Conservation (phyloP, 1,284 basidiomycete genomes). For the Naganishia liquefaciens region DNA sequence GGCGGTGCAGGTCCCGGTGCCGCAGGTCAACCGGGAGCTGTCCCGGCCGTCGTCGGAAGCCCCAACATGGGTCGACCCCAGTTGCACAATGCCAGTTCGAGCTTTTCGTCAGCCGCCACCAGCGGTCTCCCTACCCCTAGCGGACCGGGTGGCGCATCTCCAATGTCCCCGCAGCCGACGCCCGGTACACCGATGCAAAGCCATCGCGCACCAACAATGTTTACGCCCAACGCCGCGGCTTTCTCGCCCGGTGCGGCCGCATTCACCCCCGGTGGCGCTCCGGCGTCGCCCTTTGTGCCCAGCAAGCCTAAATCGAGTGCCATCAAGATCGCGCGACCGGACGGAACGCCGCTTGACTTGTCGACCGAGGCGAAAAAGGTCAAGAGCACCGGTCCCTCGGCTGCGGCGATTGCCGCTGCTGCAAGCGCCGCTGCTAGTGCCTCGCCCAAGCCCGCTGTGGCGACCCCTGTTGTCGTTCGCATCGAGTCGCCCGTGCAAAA, state of each 20-base stretch:
- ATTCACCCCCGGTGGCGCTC: conserved; percentile 35
- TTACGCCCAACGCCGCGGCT: conserved; percentile 14
- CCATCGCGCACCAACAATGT: conserved; percentile 29
- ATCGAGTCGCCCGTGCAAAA: conserved; percentile 59
- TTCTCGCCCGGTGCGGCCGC: conserved; percentile 26
- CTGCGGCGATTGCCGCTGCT: conserved; percentile 16
- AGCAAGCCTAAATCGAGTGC: conserved; percentile 20
- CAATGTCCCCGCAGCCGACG: conserved; percentile 38
- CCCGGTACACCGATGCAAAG: conserved; percentile 14
- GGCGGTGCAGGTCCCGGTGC: background rate
- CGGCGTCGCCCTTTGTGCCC: conserved; percentile 23
- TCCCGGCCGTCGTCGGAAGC: background rate
- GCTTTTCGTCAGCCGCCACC: conserved; percentile 6
- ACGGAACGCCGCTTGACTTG: conserved; percentile 49
- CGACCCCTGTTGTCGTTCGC: conserved; percentile 48
- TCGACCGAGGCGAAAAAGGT: conserved; percentile 37
- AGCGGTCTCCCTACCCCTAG: background rate
- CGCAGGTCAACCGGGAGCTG: conserved; percentile 11
- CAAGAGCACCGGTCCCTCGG: conserved; percentile 37
- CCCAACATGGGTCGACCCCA: conserved; percentile 17
- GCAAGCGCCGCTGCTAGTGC: conserved; percentile 25
- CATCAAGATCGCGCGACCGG: conserved; percentile 52
- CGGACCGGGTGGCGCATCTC: conserved; percentile 35
- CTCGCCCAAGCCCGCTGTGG: conserved; percentile 36
- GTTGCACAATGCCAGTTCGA: conserved; percentile 18